Percentiles rank a stretch among this genome's conserved stretches.
Conservation (phyloP, 2,329 filamentous ascomycete genomes). For the Myotisia sp. region DNA sequence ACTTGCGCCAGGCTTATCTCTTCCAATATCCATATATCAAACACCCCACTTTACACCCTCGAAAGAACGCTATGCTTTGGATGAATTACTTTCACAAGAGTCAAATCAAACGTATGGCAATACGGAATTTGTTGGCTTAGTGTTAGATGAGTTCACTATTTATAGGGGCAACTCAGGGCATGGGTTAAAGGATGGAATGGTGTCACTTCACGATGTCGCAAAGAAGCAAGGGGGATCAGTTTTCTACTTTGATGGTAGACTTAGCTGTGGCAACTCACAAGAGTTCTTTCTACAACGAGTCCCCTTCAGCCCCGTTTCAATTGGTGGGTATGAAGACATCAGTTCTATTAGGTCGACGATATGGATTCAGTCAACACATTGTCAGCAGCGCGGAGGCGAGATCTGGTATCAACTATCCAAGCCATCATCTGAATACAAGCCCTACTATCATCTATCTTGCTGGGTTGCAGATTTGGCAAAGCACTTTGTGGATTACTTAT, state of each 20-base stretch:
- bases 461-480: conserved; percentile 62
- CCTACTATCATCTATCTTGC: conserved; percentile 49
- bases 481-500: conserved; percentile 54
- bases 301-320: conserved; percentile 44
- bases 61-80: conserved; percentile 23
- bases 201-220: conserved; percentile 40
- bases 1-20: conserved; percentile 10
- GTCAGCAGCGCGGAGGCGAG: conserved; percentile 16
- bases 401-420: conserved; percentile 50
- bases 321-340: conserved; percentile 50
- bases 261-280: conserved; percentile 25
- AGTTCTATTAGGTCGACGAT: conserved; percentile 39
- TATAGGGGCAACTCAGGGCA: conserved; percentile 32
- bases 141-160: conserved; percentile 44
- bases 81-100: conserved; percentile 14
- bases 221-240: conserved; percentile 23
- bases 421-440: conserved; percentile 46
- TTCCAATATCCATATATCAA: conserved; percentile 18
- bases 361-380: conserved; percentile 46
- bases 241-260: conserved; percentile 47
- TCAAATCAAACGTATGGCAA: conserved; percentile 9
- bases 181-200: conserved; percentile 36
- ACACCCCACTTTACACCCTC: conserved; percentile 10
- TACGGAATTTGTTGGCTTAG: conserved; percentile 30
- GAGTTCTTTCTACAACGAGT: conserved; percentile 41